Evolutionary conservation across 331 rosid species (phyloP).

Genomic region (Arachis monticola): DNA sequence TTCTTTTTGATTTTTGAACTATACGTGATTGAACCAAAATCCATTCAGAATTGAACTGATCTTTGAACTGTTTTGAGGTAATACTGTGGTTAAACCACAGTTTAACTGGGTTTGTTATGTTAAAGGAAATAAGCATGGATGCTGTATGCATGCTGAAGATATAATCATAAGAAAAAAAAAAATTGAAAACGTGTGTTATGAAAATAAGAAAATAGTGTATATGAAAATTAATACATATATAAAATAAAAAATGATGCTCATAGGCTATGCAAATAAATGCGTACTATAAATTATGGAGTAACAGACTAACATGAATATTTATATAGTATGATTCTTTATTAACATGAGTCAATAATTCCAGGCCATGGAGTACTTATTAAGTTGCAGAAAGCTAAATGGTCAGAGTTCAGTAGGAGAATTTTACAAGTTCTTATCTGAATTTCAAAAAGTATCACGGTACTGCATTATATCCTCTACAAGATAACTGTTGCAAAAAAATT

Average conservation of each 20-base stretch:
- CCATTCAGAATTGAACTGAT: background rate
- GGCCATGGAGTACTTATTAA: slow-evolving; percentile 87
- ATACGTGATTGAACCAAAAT: background rate
- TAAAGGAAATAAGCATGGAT: background rate
- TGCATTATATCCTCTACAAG: slow-evolving; percentile 19
- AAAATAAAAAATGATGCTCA: too few relatives aligned
- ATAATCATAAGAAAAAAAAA: too few relatives aligned
- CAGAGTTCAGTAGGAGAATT: slow-evolving; percentile 71
- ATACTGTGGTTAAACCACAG: background rate
- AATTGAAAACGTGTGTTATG: too few relatives aligned
- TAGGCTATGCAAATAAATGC: too few relatives aligned
- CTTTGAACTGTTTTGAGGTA: background rate
- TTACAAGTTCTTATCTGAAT: slow-evolving; percentile 65
- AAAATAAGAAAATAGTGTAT: too few relatives aligned
- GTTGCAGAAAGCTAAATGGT: slow-evolving; percentile 70
- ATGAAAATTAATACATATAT: too few relatives aligned
- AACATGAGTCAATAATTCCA: slow-evolving; percentile 44
- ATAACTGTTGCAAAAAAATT: background rate
- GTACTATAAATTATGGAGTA: too few relatives aligned
- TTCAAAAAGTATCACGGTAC: slow-evolving; percentile 92
- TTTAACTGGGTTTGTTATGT: background rate
- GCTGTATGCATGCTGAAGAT: too few relatives aligned
- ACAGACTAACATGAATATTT: too few relatives aligned
- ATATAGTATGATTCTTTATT: slow-evolving; percentile 8
- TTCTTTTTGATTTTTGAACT: slow-evolving; percentile 9